Base-by-base conservation (phyloP, 768 basidiomycete species). In the Termitomyces sp. region DNA sequence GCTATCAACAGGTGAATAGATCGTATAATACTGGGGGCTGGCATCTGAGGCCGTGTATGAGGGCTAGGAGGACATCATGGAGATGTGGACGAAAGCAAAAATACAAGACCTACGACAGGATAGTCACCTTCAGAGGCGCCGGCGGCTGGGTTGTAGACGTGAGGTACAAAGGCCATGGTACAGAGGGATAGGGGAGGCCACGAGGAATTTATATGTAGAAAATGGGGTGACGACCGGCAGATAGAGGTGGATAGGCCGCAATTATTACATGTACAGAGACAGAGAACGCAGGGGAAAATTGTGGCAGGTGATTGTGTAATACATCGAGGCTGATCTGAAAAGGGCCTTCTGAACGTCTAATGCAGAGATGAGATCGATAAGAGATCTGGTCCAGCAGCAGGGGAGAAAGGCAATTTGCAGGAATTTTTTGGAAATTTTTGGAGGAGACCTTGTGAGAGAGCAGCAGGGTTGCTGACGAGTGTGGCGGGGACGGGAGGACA, bases 301-400 rank as follows among this genome's bases (percentile, higher is more conserved):
- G 53, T 57, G 60, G 60, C 60, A 61, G 60, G 47, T 61, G 60
- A 58, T 58, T 53, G 49, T 19, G 49, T 30, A 59, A 59, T 50
- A 54, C 26, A 53, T 59, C 58, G 57, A 23, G 56, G 54, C 9
- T 31, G 43, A 49, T 57, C 56, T 46, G 44, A 47, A 51, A 37
- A 21, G 48, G 12, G 15, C 48, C 50, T 56, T 56, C 55, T 48
- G 50, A 56, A 48, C 55, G 47, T 51, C 50, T 28, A 28, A 51
- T 40, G 17, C 38, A 50, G 17, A 79, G 70, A 70, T 63, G 58
- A 58, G 62, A 57, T 61, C 60, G 21, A 54, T 17, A 26, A 19
- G 30, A 58, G 55, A 60, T 56, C 59, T 60, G 26, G 46, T 7
- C n/a, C 15, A 44, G 44, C 2, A 33, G 43, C 23, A 30, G 15